Evolutionary conservation across 176 grass and related monocot genomes (phyloP).

Genomic region (Oryza meridionalis): DNA sequence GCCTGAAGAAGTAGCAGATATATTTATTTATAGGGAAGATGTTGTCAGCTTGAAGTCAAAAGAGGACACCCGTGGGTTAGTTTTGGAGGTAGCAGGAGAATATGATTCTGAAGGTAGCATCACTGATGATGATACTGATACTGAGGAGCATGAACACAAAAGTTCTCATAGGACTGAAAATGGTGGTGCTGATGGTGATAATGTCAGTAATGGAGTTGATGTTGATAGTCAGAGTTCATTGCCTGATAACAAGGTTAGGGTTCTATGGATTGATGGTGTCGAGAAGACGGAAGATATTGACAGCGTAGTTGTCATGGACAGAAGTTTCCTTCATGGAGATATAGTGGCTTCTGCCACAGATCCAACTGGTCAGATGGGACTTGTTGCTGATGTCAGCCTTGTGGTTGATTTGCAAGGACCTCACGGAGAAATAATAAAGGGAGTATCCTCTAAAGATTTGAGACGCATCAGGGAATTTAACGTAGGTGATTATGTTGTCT

Average conservation of each 20-base stretch:
- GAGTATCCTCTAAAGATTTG: constrained; percentile 72
- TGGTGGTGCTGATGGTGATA: constrained; percentile 48
- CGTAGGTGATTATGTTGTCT: constrained; percentile 87
- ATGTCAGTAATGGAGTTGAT: constrained; percentile 47
- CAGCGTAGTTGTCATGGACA: constrained; percentile 60
- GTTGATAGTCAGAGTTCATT: constrained; percentile 58
- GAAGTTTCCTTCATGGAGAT: constrained; percentile 85
- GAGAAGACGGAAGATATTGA: constrained; percentile 72
- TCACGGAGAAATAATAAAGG: constrained; percentile 60
- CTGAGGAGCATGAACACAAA: constrained; percentile 53
- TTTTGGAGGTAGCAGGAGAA: constrained; percentile 82
- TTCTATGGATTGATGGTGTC: constrained; percentile 69
- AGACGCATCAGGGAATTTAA: constrained; percentile 81
- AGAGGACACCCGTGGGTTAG: constrained; percentile 61
- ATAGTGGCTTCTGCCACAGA: constrained; percentile 76
- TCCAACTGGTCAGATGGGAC: constrained; percentile 87
- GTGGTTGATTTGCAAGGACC: constrained; percentile 66
- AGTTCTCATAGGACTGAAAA: constrained; percentile 37
- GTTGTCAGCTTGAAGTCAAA: constrained; percentile 67
- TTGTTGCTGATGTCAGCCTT: constrained; percentile 68
- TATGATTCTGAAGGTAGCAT: constrained; percentile 88
- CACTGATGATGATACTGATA: constrained; percentile 66
- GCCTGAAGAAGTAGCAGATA: constrained; percentile 43
- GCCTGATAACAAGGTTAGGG: constrained; percentile 72
- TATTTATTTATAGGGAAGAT: constrained; percentile 85